Evolutionary conservation across 108 stramenopile species (phyloP), one percentile per base, ranked within the genome.

Genomic region (Heterococcus sp.): DNA sequence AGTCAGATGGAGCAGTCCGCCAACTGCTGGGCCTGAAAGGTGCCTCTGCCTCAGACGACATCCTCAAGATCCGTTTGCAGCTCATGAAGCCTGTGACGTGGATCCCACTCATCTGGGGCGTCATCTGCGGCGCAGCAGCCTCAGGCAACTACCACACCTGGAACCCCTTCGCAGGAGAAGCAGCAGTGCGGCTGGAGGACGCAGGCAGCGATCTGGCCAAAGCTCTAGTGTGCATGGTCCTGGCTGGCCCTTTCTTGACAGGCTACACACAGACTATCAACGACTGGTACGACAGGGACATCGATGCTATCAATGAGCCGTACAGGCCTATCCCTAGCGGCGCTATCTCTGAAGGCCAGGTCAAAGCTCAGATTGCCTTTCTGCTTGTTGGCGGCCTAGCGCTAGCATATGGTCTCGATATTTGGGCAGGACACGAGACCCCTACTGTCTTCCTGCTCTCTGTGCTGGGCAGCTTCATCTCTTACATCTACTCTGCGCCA

Each of bases 181-280:
- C 38, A 64, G 77, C 68, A n/a, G 77, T 78, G 27, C 70, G 93
- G 63, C 77, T 69, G 2, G 71, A 39, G 37, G 69, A 71, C n/a
- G 78, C 69, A 4, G 64, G 35, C 11, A 38, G 64, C 72, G 78
- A 80, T 66, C 77, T 78, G 11, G 36, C 69, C 39, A 78, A 78
- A 64, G 77, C 77, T 0, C 69, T 78, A 29, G 64, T 35, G 3
- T 79, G 78, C 78, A 79, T 79, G 81, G 89, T 96, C 64, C 87
- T 97, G 68, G 91, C 94, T 30, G 96, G 95, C 27, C 96, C 96
- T 29, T 94, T 95, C 87, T 83, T 95, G 65, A 95, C 94, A 35
- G 96, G 96, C 39, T 97, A 93, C 86, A 94, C 94, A 3, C 96
- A 97, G 89, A 96, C 96, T n/a, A 95, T 96, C 72, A 96, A 96